Base-by-base conservation (phyloP, 208 protist species). In the Trypanosomatidae sp. region DNA sequence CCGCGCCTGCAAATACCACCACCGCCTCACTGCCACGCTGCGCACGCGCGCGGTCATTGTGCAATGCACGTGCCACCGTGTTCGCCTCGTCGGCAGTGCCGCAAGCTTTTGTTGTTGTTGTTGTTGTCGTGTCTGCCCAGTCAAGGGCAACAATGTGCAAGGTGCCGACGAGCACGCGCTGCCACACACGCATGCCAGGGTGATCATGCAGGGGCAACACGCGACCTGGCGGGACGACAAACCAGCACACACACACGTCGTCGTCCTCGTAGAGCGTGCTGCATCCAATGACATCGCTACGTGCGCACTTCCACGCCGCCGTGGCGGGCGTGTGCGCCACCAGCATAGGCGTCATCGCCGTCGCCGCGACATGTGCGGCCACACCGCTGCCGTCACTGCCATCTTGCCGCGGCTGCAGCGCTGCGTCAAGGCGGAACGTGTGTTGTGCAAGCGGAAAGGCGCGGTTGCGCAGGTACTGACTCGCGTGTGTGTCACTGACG, bases 171-270 rank as follows among this genome's bases (percentile, higher is more conserved):
- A 82, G 56, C 0, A 77, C 61, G 13, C 79, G 73, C 51, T 83
- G 73, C 68, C 61, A 72, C 43, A 81, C 78, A 5, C 21, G 39
- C 78, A 88, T 88, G 19, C 48, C 58, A n/a, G 61, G 68, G 53
- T 89, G 75, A 43, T 89, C 75, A 43, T 89, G 75, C 28, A 89
- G 57, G 3, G 74, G 66, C 28, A 89, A 55, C 16, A 47, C 48
- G 2, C 49, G 24, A 3, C 63, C 58, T 0, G 80, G 80, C 0
- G 80, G 74, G 1, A 89, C 32, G 1, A 85, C 67, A 52, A 89
- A 89, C 80, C 74, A 89, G 45, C 62, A 77, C 43, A 82, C 43
- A 2, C 56, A 65, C n/a, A 69, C 56, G 1, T 40, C 25, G 6
- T 53, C 38, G 38, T 66, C 50, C 16, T 79, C 50, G 47, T 61